A percentile compares a stretch with the other conserved stretches of the same genome.
Conservation (phyloP, 2,329 filamentous ascomycete species). For the Elsinoe arachidis region DNA sequence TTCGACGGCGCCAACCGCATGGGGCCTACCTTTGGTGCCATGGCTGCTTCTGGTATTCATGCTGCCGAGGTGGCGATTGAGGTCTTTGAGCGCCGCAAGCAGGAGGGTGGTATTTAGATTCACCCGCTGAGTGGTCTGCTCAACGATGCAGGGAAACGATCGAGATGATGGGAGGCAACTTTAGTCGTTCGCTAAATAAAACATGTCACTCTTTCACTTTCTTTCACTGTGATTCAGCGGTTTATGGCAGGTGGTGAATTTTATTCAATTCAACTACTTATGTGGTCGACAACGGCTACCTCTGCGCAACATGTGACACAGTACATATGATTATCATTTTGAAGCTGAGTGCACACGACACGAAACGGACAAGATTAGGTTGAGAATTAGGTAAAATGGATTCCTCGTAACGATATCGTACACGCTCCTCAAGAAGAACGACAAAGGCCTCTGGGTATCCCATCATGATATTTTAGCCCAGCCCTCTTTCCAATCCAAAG, state of each 20-base stretch:
- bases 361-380: neutral
- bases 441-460: neutral
- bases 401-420: neutral
- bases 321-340: too few relatives aligned
- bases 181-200: constrained; percentile 4
- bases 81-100: constrained; percentile 69
- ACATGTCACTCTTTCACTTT: neutral
- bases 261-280: too few relatives aligned
- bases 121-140: too few relatives aligned
- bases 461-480: neutral
- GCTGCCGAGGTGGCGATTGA: constrained; percentile 78
- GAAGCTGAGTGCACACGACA: too few relatives aligned
- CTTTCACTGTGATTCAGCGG: too few relatives aligned
- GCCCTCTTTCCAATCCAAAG: neutral
- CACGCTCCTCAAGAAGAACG: neutral
- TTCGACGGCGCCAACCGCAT: constrained; percentile 83
- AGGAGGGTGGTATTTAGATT: constrained; percentile 50
- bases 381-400: neutral
- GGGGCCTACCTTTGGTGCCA: constrained; percentile 83
- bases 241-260: too few relatives aligned
- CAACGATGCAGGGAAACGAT: neutral
- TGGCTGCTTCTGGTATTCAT: constrained; percentile 81
- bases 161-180: neutral
- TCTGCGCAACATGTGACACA: too few relatives aligned
- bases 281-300: too few relatives aligned